Conservation (phyloP, 1,284 basidiomycete genomes). For the Sporisorium reilianum region DNA sequence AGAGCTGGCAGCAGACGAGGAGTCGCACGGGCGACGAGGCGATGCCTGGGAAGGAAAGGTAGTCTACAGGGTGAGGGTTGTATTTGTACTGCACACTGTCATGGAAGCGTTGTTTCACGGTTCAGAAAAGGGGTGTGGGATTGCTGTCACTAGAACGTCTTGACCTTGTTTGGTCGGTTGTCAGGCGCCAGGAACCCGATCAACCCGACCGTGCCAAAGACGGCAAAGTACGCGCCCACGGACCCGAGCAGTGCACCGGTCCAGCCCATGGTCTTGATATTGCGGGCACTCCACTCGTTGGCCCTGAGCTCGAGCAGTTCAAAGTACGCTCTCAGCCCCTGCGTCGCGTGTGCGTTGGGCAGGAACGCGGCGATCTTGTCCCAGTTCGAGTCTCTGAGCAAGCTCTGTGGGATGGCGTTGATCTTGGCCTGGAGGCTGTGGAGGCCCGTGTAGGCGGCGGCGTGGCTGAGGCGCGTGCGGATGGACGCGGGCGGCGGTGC, state of each 20-base stretch:
- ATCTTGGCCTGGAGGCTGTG: conserved; percentile 4
- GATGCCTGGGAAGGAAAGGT: background rate
- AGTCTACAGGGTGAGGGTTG: too few species aligned
- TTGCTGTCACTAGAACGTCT: conserved; percentile 15
- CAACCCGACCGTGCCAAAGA: conserved; percentile 40
- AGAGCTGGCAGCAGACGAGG: conserved; percentile 9
- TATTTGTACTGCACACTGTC: too few species aligned
- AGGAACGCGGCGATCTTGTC: conserved; percentile 2
- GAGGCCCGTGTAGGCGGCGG: conserved; percentile 17
- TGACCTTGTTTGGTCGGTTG: conserved; percentile 17
- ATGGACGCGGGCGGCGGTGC: conserved; percentile 21
- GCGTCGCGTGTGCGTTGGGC: background rate
- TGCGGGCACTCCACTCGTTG: conserved; percentile 23
- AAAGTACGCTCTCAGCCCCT: conserved; percentile 13
- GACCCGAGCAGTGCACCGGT: conserved; percentile 30
- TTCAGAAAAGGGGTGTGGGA: too few species aligned
- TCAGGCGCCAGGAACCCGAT: conserved; percentile 38
- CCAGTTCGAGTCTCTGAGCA: background rate
- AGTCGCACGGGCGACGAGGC: background rate
- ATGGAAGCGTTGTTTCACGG: too few species aligned
- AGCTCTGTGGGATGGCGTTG: conserved; percentile 9
- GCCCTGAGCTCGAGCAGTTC: conserved; percentile 8
- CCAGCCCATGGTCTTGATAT: conserved; percentile 44
- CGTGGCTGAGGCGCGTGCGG: conserved; percentile 16
- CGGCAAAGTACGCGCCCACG: conserved; percentile 26